Evolutionary conservation across 2,329 filamentous ascomycete species (phyloP).

Genomic region (Rutstroemia sp.): DNA sequence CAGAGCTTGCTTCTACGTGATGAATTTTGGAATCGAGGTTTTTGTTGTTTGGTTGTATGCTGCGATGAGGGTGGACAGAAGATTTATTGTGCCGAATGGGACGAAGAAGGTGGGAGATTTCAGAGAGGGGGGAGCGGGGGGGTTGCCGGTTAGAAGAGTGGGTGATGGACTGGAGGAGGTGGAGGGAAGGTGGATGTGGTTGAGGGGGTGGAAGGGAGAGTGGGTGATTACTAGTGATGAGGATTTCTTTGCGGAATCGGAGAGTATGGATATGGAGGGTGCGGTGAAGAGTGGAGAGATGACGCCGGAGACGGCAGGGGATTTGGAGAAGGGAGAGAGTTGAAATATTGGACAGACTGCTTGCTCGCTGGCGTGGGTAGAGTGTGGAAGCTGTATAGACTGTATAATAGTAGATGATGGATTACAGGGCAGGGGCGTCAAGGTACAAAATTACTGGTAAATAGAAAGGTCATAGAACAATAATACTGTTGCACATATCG

Average conservation of each 20-base stretch:
- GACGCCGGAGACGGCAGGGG: neutral
- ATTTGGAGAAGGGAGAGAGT: neutral
- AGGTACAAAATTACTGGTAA: no score
- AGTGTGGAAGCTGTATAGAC: no score
- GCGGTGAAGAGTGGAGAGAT: neutral
- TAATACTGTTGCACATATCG: no score
- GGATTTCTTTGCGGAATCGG: neutral
- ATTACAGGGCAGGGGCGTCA: no score
- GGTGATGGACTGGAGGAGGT: neutral
- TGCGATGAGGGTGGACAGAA: conserved; percentile 61
- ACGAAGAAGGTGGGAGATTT: conserved; percentile 46
- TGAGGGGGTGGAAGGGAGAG: conserved; percentile 1
- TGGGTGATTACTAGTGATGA: neutral
- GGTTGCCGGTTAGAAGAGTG: neutral
- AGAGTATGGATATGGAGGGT: neutral
- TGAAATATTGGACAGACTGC: neutral
- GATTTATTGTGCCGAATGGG: conserved; percentile 68
- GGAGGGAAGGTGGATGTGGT: neutral
- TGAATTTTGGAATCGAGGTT: conserved; percentile 71
- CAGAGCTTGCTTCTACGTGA: conserved; percentile 68
- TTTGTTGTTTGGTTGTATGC: conserved; percentile 61
- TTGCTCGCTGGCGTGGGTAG: neutral
- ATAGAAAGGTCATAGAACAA: no score
- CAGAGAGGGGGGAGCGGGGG: neutral
- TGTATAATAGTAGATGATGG: no score